These are phyloP conservation scores for Aureobasidium sp. DNA, from an alignment of 2,329 filamentous ascomycete species.

Conservation along the genomic window DNA sequence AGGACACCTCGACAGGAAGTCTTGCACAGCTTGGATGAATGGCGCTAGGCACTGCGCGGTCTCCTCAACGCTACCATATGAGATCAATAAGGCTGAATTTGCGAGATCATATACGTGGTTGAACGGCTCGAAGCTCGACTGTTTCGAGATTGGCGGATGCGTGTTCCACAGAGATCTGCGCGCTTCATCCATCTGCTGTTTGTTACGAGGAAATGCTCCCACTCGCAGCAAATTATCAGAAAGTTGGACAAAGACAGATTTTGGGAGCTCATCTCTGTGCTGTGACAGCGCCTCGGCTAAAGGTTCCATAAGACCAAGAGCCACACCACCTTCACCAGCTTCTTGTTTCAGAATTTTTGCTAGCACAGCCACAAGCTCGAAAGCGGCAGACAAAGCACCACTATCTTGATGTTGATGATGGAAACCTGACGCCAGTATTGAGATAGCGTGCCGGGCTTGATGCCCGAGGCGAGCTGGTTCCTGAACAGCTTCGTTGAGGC, in stretches of 20 bases:
- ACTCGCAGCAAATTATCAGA: conserved; percentile 21
- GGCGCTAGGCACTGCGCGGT: conserved; percentile 32
- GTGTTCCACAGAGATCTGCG: conserved; percentile 61
- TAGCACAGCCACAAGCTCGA: neutral
- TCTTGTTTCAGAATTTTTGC: conserved; percentile 6
- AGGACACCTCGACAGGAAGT: conserved; percentile 34
- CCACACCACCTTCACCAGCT: conserved; percentile 15
- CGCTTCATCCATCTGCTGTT: conserved; percentile 58
- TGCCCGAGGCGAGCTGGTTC: conserved; percentile 13
- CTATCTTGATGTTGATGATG: neutral
- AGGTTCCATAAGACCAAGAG: conserved; percentile 16
- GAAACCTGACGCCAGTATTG: conserved; percentile 7
- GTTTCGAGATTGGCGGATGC: conserved; percentile 28
- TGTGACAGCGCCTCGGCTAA: conserved; percentile 10
- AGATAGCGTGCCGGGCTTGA: conserved; percentile 10
- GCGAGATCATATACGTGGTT: conserved; percentile 59
- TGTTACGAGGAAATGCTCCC: conserved; percentile 49
- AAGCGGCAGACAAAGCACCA: neutral
- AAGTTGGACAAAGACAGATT: conserved; percentile 16
- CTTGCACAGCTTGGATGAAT: conserved; percentile 16
- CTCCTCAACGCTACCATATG: conserved; percentile 51
- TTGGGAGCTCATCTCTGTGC: neutral
- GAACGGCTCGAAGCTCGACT: conserved; percentile 50
- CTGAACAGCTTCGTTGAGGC: conserved; percentile 4
- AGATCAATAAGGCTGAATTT: conserved; percentile 44